Conservation (phyloP, 106 monocot genomes). For the Dendrobium chrysotoxum region DNA sequence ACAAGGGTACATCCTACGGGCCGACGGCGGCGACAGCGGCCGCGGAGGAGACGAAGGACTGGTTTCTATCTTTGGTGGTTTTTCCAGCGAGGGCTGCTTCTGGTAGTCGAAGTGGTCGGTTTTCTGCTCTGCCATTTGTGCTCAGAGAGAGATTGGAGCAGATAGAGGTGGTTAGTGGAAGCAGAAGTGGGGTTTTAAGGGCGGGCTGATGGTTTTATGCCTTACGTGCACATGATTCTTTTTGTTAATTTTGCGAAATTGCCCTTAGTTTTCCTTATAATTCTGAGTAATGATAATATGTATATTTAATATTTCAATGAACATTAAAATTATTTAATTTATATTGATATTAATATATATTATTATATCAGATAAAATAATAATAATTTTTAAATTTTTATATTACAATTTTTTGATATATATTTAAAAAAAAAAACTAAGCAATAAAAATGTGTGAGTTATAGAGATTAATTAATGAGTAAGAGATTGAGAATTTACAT, state of each 20-base stretch:
- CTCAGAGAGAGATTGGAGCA: background rate
- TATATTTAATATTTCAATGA: too few relatives aligned
- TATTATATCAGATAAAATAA: too few relatives aligned
- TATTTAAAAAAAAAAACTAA: too few relatives aligned
- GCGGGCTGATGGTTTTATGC: background rate
- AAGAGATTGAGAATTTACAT: too few relatives aligned
- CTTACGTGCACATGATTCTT: background rate
- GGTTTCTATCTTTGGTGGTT: background rate
- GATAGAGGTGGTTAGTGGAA: background rate
- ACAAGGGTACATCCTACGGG: slow-evolving; percentile 8
- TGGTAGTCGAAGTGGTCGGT: background rate
- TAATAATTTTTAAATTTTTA: too few relatives aligned
- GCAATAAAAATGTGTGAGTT: too few relatives aligned
- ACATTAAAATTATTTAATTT: too few relatives aligned
- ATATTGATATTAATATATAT: too few relatives aligned
- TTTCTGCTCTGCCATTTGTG: slow-evolving; percentile 4
- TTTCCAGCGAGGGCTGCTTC: background rate
- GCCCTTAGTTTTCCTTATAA: background rate
- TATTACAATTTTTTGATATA: too few relatives aligned
- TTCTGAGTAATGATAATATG: too few relatives aligned
- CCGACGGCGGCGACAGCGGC: background rate
- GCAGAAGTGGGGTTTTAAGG: background rate
- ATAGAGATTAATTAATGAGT: too few relatives aligned
- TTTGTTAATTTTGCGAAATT: background rate
- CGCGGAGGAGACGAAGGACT: background rate